Evolutionary conservation across 148 eudicot species (phyloP).

Genomic region (Chenopodium album): DNA sequence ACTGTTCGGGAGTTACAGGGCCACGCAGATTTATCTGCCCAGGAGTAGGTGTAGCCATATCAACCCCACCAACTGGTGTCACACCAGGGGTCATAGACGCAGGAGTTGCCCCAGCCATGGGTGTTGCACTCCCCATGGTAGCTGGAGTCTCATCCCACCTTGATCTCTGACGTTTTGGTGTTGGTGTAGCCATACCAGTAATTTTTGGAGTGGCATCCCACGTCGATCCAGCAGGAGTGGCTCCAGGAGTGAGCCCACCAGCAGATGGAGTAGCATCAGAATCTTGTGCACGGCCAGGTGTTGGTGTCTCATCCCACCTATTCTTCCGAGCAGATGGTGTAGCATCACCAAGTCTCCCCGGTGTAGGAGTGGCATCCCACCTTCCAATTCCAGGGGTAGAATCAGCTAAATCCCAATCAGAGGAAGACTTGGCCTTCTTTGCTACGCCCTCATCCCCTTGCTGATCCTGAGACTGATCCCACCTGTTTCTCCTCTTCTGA

Average conservation of each 20-base stretch:
- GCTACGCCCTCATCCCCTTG: conserved; percentile 36
- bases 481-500: conserved; percentile 87
- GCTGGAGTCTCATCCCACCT: conserved; percentile 99
- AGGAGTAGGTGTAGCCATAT: conserved; percentile 89
- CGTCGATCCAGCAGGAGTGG: conserved; percentile 89
- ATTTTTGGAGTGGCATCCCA: conserved; percentile 96
- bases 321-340: conserved; percentile 82
- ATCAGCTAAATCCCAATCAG: conserved; percentile 96
- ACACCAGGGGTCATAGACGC: conserved; percentile 86
- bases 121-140: conserved; percentile 93
- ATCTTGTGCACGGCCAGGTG: conserved; percentile 82
- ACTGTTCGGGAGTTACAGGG: conserved; percentile 82
- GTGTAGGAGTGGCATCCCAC: conserved; percentile 97
- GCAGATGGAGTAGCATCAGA: conserved; percentile 86
- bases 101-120: conserved; percentile 76
- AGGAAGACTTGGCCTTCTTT: conserved; percentile 71
- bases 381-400: conserved; percentile 92
- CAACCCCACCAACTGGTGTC: conserved; percentile 79
- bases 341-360: conserved; percentile 84
- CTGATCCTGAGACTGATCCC: conserved; percentile 83
- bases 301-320: conserved; percentile 88
- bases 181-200: conserved; percentile 77
- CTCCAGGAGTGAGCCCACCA: conserved; percentile 89
- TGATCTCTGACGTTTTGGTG: conserved; percentile 88
- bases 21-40: conserved; percentile 68